Base-by-base conservation (phyloP, 2,329 filamentous ascomycete genomes). In the Alternaria sp. region DNA sequence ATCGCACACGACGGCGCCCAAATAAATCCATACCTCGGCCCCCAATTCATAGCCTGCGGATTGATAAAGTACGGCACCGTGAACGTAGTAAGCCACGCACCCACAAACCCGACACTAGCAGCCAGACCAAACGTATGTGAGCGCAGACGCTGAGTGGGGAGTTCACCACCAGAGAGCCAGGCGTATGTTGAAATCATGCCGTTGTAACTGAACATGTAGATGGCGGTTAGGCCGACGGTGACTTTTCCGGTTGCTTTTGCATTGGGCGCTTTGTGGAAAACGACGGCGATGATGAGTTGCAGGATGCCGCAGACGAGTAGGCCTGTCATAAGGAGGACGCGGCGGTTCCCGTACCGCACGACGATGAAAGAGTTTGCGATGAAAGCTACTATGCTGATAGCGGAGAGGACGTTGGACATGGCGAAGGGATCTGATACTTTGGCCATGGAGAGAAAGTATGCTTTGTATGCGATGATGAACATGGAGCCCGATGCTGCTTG, bases 21-120 rank as follows among this genome's bases (percentile, higher is more conserved):
- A 52, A 86, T 85, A 63, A 83, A 86, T 2, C 84, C 71, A 49
- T 86, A 86, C 58, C 82, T 82, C 0, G 85, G 84, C 0, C 84
- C 85, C 84, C 84, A 87, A 63, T 83, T 81, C 37, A 87, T 71
- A 1, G 81, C 72, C 13, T 75, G 70, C 0, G 83, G 82, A 61
- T 86, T 86, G 72, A 87, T 86, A 64, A 87, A 87, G 65, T 86
- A 86, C 0, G 84, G 84, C 2, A 84, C 83, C 0, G 84, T 86
- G 63, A 86, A 86, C 0, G 83, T 85, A 0, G 83, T 83, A 6
- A 84, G 76, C 84, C 84, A 86, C 0, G 82, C 83, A 33, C 84
- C 72, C 3, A 81, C 81, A 0, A 84, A 86, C 0, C 82, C 83
- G 23, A 84, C 73, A 4, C 83, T 81, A 0, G 84, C 81, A 0